Conservation (phyloP, 1,284 basidiomycete genomes). For the Boletus subluridellus region DNA sequence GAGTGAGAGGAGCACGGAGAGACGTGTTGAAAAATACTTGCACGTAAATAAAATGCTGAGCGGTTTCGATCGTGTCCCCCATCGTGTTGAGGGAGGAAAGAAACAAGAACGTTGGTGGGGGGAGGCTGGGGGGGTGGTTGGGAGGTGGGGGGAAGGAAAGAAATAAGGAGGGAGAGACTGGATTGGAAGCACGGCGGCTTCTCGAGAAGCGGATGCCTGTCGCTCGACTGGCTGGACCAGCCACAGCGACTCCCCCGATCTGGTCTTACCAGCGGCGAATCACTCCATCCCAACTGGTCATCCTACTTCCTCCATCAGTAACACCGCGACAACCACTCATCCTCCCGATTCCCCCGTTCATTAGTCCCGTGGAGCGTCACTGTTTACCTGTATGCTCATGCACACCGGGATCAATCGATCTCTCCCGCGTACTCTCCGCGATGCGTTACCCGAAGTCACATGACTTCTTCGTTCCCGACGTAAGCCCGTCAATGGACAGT, state of each 20-base stretch:
- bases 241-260: constrained; percentile 33
- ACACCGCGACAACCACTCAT: not conserved
- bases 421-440: not conserved
- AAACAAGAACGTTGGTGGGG: constrained; percentile 2
- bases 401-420: not conserved
- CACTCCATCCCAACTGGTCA: constrained; percentile 20
- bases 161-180: constrained; percentile 24
- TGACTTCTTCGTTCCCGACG: not conserved
- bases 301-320: constrained; percentile 11
- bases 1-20: constrained; percentile 8
- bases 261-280: constrained; percentile 30
- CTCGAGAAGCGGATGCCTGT: constrained; percentile 30
- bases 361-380: not conserved
- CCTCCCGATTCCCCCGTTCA: not conserved
- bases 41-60: constrained; percentile 52
- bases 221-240: constrained; percentile 16
- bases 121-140: constrained; percentile 1
- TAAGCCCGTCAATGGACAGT: not conserved
- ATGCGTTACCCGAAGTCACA: constrained; percentile 14
- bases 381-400: not conserved
- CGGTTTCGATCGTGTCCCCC: constrained; percentile 41
- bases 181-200: constrained; percentile 29
- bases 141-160: constrained; percentile 17
- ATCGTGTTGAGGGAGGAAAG: constrained; percentile 26
- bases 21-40: constrained; percentile 29